These are phyloP conservation scores for Pythium aquatile DNA, from an alignment of 352 stramenopile genomes.

Conservation along the genomic window DNA sequence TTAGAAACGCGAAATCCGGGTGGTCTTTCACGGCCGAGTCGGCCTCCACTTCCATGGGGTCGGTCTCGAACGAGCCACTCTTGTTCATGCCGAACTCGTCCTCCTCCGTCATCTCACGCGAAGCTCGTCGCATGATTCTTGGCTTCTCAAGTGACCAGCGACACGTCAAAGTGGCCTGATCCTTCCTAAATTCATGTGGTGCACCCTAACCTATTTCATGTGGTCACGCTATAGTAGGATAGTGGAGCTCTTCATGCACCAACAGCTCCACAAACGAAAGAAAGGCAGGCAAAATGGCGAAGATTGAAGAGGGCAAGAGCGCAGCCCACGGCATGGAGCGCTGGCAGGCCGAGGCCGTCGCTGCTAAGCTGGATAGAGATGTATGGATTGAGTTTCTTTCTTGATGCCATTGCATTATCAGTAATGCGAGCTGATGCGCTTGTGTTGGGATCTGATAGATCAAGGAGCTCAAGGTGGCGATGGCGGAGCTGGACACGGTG, in stretches of 20 bases:
- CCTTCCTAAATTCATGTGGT: slow-evolving; percentile 6
- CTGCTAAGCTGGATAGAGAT: slow-evolving; percentile 42
- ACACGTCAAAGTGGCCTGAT: slow-evolving; percentile 17
- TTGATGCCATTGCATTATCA: not conserved
- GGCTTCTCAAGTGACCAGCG: not conserved
- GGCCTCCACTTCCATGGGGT: slow-evolving; percentile 64
- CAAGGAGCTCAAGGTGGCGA: slow-evolving; percentile 69
- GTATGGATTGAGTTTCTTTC: slow-evolving; percentile 12
- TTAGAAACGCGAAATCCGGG: slow-evolving; percentile 63
- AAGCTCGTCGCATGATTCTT: slow-evolving; percentile 7
- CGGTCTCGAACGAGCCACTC: slow-evolving; percentile 46
- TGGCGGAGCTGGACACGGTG: slow-evolving; percentile 67
- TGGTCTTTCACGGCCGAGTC: slow-evolving; percentile 60
- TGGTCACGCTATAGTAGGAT: not conserved
- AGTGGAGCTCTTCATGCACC: not conserved
- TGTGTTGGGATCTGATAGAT: slow-evolving; percentile 39
- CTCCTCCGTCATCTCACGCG: slow-evolving; percentile 41
- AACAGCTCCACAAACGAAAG: not conserved
- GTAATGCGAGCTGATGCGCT: not conserved
- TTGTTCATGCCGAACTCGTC: slow-evolving; percentile 73
- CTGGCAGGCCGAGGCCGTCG: slow-evolving; percentile 48
- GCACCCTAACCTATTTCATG: not conserved
- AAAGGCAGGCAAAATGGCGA: slow-evolving; percentile 28
- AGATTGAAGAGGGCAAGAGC: slow-evolving; percentile 36
- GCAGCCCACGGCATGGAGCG: slow-evolving; percentile 22